These are phyloP conservation scores for Fusarium kyushuense DNA, from an alignment of 2,329 filamentous ascomycete genomes.

Conservation along the genomic window DNA sequence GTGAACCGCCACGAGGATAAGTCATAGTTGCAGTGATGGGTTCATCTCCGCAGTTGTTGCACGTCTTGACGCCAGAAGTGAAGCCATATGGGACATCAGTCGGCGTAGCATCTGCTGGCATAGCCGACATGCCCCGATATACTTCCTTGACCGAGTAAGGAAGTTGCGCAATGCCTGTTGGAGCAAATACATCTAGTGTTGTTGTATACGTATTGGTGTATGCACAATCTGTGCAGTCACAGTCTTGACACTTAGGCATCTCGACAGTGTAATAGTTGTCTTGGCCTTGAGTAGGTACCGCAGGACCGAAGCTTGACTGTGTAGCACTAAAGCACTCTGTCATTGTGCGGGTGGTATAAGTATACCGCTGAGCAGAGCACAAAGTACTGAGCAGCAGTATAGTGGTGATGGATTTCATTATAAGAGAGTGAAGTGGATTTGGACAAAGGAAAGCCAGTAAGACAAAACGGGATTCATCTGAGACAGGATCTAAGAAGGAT, in stretches of 20 bases:
- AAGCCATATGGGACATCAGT: constrained; percentile 44
- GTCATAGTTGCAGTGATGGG: constrained; percentile 45
- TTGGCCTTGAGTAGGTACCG: constrained; percentile 40
- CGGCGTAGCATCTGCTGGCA: constrained; percentile 33
- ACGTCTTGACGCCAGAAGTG: constrained; percentile 35
- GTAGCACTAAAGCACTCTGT: constrained; percentile 45
- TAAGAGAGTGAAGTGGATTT: background rate
- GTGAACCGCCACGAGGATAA: constrained; percentile 43
- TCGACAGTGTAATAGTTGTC: constrained; percentile 42
- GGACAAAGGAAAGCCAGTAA: constrained; percentile 14
- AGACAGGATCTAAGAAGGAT: constrained; percentile 41
- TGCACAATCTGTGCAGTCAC: constrained; percentile 37
- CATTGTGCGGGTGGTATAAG: constrained; percentile 43
- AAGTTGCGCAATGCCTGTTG: constrained; percentile 33
- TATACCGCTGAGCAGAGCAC: constrained; percentile 39
- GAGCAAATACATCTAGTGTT: constrained; percentile 43
- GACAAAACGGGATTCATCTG: constrained; percentile 13
- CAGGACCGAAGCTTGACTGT: constrained; percentile 41
- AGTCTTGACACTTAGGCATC: constrained; percentile 45
- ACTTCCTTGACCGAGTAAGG: constrained; percentile 44
- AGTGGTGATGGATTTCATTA: constrained; percentile 35
- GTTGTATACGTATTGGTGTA: constrained; percentile 45
- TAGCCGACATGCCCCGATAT: constrained; percentile 46
- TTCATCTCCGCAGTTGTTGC: constrained; percentile 40
- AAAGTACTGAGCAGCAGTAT: constrained; percentile 20